A percentile compares a stretch with the other conserved stretches of the same genome.
phyloP scores from a whole-genome alignment of 2,329 filamentous ascomycete genomes.

The Fusarium sp. region DNA sequence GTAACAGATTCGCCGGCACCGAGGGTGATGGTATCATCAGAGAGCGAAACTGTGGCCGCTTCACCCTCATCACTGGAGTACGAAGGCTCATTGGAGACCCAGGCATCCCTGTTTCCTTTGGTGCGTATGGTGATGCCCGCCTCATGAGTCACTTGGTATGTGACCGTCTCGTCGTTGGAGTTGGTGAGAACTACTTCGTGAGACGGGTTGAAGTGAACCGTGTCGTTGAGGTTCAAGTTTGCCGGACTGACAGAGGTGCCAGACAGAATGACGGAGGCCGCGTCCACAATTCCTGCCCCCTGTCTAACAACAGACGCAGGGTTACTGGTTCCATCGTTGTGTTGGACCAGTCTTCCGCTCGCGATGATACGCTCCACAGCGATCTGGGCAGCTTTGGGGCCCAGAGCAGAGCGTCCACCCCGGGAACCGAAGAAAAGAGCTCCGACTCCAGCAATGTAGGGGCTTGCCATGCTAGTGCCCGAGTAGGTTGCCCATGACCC shows the following conservation, averaged over 20 bases:
- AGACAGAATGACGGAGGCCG: slow-evolving; percentile 48
- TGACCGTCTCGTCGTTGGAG: not conserved
- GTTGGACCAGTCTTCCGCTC: slow-evolving; percentile 46
- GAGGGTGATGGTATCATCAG: not conserved
- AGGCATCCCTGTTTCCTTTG: not conserved
- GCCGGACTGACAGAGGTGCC: slow-evolving; percentile 5
- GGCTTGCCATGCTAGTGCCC: slow-evolving; percentile 20
- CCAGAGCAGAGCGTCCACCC: slow-evolving; percentile 35
- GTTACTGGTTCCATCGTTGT: slow-evolving; percentile 34
- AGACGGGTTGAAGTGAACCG: slow-evolving; percentile 4
- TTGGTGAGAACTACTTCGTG: slow-evolving; percentile 10
- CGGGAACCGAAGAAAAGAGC: slow-evolving; percentile 13
- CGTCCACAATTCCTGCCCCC: slow-evolving; percentile 56
- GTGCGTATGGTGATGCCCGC: not conserved
- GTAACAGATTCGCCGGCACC: not conserved
- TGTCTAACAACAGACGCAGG: slow-evolving; percentile 12
- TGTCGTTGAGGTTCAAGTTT: slow-evolving; percentile 18
- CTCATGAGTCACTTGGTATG: slow-evolving; percentile 9
- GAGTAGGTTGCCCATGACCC: slow-evolving; percentile 6
- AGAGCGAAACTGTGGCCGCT: not conserved
- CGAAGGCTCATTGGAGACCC: not conserved
- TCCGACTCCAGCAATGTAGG: slow-evolving; percentile 14
- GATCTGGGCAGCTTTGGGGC: slow-evolving; percentile 44
- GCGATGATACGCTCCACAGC: slow-evolving; percentile 49
- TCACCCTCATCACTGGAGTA: not conserved